Evolutionary conservation across 2,329 filamentous ascomycete genomes (phyloP).

Genomic region (Aspergillus ochraceus): DNA sequence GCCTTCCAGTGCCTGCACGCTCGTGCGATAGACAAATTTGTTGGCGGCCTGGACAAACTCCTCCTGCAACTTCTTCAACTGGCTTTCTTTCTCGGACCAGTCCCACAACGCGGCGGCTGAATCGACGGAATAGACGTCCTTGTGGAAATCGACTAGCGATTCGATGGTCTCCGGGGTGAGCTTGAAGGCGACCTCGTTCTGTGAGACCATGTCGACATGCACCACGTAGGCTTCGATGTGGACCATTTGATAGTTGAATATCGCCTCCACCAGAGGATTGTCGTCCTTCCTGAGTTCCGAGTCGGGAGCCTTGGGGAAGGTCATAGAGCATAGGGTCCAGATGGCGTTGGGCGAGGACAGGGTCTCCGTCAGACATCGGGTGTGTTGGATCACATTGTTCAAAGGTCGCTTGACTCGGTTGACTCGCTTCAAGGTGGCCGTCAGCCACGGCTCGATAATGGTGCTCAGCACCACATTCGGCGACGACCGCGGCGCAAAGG

Average conservation of each 20-base stretch:
- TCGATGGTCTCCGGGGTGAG: conserved; percentile 94
- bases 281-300: conserved; percentile 78
- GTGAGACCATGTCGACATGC: conserved; percentile 97
- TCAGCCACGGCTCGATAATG: conserved; percentile 95
- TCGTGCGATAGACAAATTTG: conserved; percentile 91
- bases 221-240: conserved; percentile 97
- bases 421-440: conserved; percentile 92
- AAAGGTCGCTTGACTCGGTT: conserved; percentile 95
- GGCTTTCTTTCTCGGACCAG: conserved; percentile 95
- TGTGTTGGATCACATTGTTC: conserved; percentile 95
- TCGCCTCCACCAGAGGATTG: conserved; percentile 78
- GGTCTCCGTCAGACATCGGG: conserved; percentile 91
- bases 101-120: conserved; percentile 85
- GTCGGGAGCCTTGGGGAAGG: conserved; percentile 87
- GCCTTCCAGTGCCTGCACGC: conserved; percentile 85
- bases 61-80: conserved; percentile 95
- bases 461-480: conserved; percentile 92
- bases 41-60: conserved; percentile 96
- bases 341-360: conserved; percentile 87
- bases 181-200: conserved; percentile 98
- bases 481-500: conserved; percentile 89
- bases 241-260: conserved; percentile 90
- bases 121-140: conserved; percentile 90
- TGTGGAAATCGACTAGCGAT: conserved; percentile 89
- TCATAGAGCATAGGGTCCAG: conserved; percentile 90